Base-by-base conservation (phyloP, 164 flowering plant genomes). In the Echeveria elegans region DNA sequence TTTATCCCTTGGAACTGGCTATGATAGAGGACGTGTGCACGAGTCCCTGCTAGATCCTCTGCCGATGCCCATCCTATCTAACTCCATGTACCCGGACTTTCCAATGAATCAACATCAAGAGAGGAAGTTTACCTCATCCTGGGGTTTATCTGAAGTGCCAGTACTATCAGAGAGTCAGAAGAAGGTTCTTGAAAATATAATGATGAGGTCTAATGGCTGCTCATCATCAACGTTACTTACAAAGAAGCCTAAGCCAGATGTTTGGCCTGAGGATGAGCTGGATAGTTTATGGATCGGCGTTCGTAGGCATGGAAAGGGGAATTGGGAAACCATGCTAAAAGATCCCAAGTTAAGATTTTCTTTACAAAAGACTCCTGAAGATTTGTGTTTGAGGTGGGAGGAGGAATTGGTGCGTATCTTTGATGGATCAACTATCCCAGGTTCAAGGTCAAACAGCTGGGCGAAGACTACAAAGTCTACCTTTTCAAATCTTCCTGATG, bases 181-280 rank as follows among this genome's bases (percentile, higher is more conserved):
- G 76, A 88, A 85, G 82, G 96, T 88, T 71, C 97, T 92, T 21
- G 96, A 92, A 47, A 88, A 86, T 79, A 87, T 95, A 70, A 81
- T 90, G 83, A 77, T 88, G 85, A 88, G 90, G 73, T 84, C 96
- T 64, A 56, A 28, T 56, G 92, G 87, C 12, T 69, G 85, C 61
- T 95, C 90, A 70, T 63, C 84, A 14, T 77, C 73, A 74, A 81
- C 67, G 75, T 69, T 73, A 38, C 67, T 75, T 23, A 83, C 73
- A 72, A 86, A 77, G 84, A 86, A 78, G 68, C 28, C 75, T n/a
- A 89, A 78, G 78, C 64, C 70, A 18, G 89, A 88, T 75, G 66
- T 79, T n/a, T 95, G 99, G 99, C 83, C 98, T 36, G 99, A 95
- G 71, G 93, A 95, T 74, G 99, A 95, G 75, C 96, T 95, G 52